Percentiles rank a stretch among this genome's conserved stretches.
phyloP scores from a whole-genome alignment of 163 green algal species.

The Scenedesmus sp. region DNA sequence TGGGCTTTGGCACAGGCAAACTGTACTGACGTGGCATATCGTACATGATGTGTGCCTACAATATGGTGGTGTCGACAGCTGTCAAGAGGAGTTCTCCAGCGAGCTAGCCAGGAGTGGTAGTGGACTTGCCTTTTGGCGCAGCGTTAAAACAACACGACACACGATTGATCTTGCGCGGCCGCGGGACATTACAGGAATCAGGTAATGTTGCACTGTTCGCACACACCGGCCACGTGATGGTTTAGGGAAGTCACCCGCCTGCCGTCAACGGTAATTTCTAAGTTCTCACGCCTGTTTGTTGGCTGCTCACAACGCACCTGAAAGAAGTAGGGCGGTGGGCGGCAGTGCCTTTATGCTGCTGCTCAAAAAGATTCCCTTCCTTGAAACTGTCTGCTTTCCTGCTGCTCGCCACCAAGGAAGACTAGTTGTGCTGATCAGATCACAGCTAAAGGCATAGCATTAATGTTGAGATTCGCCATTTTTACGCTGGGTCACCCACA shows the following conservation, averaged over 20 bases:
- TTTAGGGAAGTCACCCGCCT: neutral
- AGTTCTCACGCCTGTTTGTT: neutral
- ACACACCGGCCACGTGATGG: neutral
- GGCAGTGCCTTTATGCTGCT: conserved; percentile 11
- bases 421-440: neutral
- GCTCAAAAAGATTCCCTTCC: conserved; percentile 10
- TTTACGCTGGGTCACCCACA: conserved; percentile 13
- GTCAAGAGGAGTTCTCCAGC: too few relatives aligned
- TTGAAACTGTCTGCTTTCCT: neutral
- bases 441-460: neutral
- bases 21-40: too few relatives aligned
- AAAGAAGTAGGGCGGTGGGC: neutral
- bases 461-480: conserved; percentile 6
- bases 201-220: neutral
- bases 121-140: too few relatives aligned
- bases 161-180: neutral
- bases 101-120: too few relatives aligned
- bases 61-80: too few relatives aligned
- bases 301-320: too few relatives aligned
- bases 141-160: too few relatives aligned
- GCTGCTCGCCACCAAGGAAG: neutral
- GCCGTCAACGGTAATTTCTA: neutral
- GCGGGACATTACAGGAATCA: neutral
- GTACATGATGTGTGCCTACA: too few relatives aligned
- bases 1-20: too few relatives aligned